Conservation (phyloP, 1,139 yeast species). For the Kurtzmaniella quercitrusa region DNA sequence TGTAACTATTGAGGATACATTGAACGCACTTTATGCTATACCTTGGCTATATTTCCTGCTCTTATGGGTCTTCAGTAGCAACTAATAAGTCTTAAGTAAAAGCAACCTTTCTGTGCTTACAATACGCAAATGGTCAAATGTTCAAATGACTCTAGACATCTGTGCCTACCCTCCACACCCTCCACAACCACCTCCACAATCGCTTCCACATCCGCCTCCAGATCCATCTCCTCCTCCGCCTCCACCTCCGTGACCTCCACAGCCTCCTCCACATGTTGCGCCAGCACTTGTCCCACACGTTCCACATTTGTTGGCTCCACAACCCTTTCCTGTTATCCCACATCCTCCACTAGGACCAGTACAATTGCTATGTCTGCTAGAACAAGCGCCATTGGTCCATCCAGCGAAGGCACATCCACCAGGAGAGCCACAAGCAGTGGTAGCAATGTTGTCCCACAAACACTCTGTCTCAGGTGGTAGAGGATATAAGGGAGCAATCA, state of each 20-base stretch:
- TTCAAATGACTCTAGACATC: too few species aligned
- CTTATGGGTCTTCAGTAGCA: too few species aligned
- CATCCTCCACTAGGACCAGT: conserved; percentile 2
- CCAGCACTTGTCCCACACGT: not conserved
- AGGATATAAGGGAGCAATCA: not conserved
- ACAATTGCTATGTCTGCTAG: not conserved
- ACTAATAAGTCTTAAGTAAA: too few species aligned
- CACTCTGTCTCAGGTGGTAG: not conserved
- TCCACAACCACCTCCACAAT: not conserved
- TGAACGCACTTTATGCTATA: too few species aligned
- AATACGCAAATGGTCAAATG: not conserved
- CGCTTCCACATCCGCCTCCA: not conserved
- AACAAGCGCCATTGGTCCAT: conserved; percentile 1
- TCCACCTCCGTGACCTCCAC: conserved; percentile 1
- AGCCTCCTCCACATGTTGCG: not conserved
- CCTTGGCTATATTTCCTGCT: too few species aligned
- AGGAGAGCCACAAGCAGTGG: conserved; percentile 4
- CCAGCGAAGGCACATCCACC: conserved; percentile 1
- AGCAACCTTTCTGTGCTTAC: not conserved
- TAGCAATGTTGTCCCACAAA: not conserved
- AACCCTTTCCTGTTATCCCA: not conserved
- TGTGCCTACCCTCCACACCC: not conserved
- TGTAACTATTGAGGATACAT: too few species aligned
- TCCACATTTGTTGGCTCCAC: conserved; percentile 1
- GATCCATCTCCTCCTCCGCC: conserved; percentile 1